Conservation (phyloP, 2,329 filamentous ascomycete genomes). For the Colletotrichum horii region DNA sequence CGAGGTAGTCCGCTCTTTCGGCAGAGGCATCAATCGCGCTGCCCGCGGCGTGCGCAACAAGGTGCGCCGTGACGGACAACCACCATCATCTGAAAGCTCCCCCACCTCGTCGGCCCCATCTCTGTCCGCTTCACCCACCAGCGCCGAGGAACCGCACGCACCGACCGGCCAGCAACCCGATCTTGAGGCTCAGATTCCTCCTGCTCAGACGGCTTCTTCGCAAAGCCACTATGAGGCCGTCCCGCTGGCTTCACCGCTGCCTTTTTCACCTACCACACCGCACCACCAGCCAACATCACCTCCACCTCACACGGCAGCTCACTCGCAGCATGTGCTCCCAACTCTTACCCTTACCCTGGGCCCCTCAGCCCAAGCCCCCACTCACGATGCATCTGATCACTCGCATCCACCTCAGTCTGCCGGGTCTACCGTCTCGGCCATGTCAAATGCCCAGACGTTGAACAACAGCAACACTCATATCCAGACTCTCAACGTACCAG, state of each 20-base stretch:
- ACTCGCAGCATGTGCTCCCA: background rate
- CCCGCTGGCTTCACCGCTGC: conserved; percentile 11
- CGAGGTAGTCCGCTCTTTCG: conserved; percentile 12
- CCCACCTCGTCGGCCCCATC: conserved; percentile 13
- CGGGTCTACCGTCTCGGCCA: background rate
- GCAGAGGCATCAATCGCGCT: conserved; percentile 15
- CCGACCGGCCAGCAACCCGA: conserved; percentile 5
- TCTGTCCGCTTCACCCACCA: conserved; percentile 11
- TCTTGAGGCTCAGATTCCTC: conserved; percentile 15
- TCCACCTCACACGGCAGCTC: background rate
- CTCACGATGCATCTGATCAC: conserved; percentile 7
- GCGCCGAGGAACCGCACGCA: conserved; percentile 7
- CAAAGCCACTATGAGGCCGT: conserved; percentile 3
- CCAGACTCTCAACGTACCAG: conserved; percentile 7
- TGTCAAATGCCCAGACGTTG: background rate
- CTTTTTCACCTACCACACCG: background rate
- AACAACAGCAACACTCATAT: background rate
- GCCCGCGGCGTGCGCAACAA: conserved; percentile 11
- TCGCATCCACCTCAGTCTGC: background rate
- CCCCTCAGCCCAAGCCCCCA: conserved; percentile 11
- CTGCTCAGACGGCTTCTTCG: background rate
- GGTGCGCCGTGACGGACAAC: background rate
- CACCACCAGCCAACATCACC: background rate
- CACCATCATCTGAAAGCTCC: background rate
- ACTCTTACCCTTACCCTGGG: conserved; percentile 6